These are phyloP conservation scores for Marchantia paleacea DNA, from an alignment of 225 moss, liverwort and hornwort species.

Conservation along the genomic window DNA sequence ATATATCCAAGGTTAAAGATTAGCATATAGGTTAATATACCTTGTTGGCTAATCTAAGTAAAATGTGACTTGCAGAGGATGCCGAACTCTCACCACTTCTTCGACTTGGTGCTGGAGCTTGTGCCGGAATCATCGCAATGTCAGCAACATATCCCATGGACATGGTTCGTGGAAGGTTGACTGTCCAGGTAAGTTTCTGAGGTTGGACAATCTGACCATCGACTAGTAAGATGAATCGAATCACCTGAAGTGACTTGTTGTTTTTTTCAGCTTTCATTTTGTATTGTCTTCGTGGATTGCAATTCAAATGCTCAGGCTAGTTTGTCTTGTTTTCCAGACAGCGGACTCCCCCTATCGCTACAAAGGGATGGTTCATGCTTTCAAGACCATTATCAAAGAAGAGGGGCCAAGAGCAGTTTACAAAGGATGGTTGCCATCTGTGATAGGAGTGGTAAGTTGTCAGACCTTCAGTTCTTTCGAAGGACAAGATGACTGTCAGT, in stretches of 20 bases:
- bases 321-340: constrained; percentile 43
- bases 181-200: constrained; percentile 67
- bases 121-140: constrained; percentile 96
- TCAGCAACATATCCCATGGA: constrained; percentile 99
- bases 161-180: constrained; percentile 97
- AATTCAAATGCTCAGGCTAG: not conserved
- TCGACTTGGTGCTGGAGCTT: constrained; percentile 89
- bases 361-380: constrained; percentile 88
- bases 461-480: not conserved
- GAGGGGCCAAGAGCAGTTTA: constrained; percentile 83
- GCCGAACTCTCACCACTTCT: constrained; percentile 86
- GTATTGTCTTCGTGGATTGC: not conserved
- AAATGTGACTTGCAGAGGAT: constrained; percentile 54
- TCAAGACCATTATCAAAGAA: constrained; percentile 67
- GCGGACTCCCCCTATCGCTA: constrained; percentile 74
- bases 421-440: constrained; percentile 97
- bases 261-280: not conserved
- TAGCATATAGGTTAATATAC: not conserved
- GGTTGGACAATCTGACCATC: not conserved
- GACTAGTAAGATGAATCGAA: not conserved
- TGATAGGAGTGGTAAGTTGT: constrained; percentile 83
- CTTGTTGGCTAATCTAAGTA: not conserved
- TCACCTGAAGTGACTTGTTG: not conserved
- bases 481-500: not conserved
- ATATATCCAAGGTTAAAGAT: not conserved